Base-by-base conservation (phyloP, 352 stramenopile genomes). In the Peronospora destructor region DNA sequence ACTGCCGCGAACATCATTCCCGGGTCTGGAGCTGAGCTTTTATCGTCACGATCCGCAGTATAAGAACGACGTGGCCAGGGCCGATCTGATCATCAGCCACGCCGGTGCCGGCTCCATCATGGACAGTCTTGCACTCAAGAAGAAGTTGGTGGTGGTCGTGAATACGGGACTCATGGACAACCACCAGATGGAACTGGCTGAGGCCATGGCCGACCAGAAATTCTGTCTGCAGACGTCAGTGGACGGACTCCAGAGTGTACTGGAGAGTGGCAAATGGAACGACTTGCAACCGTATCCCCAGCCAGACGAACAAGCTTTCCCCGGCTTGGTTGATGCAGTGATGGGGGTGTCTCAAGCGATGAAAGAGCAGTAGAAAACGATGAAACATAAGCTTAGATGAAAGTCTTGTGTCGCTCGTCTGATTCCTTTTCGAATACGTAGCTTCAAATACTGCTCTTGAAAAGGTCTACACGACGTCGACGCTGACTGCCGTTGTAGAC, bases 81-180 rank as follows among this genome's bases (percentile, higher is more conserved):
- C 95, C 14, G 88, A 97, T 56, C 71, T 98, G 35, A 83, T 98
- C 44, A 81, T 98, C 39, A 97, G 84, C 50, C 95, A 98, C 68
- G 95, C 93, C 0, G 93, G 94, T 28, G 93, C 94, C 12, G 92
- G 92, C 6, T 97, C 86, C 19, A 84, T 98, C 44, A 96, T 97
- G 78, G 94, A 97, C 67, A 81, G 76, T 33, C 73, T 95, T 21
- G 68, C 77, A 13, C 58, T 81, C 44, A 53, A 59, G 12, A 96
- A 96, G 66, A 73, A 76, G 57, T 68, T 95, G 21, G 63, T 96
- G 19, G 94, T 98, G 5, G 91, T 98, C 5, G 95, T 98, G 8
- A 98, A 98, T 63, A 86, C 76, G 13, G 37, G 56, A 47, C 78
- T 98, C 11, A 98, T 98, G 95, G 80, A 98, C 79, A 98, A 98